These are phyloP conservation scores for Kwoniella sp. DNA, from an alignment of 768 basidiomycete genomes.

Conservation along the genomic window DNA sequence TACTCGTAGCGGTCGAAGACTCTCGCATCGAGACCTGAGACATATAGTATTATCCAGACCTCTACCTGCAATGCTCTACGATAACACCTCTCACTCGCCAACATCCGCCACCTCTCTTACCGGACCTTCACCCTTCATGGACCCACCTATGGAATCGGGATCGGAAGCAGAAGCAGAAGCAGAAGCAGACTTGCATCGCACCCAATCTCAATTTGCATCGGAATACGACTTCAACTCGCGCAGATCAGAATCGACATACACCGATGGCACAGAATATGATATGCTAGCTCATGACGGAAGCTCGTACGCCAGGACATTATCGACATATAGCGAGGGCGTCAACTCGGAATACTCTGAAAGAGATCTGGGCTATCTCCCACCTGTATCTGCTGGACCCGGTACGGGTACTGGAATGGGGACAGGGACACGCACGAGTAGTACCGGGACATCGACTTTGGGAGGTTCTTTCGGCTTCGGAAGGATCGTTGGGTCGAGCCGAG, in stretches of 20 bases:
- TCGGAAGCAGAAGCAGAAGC: neutral
- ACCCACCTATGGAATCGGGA: neutral
- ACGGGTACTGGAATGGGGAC: neutral
- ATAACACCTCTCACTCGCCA: neutral
- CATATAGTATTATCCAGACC: slow-evolving; percentile 5
- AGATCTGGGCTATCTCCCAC: slow-evolving; percentile 6
- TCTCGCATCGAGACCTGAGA: slow-evolving; percentile 16
- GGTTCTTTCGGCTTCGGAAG: neutral
- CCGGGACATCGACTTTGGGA: neutral
- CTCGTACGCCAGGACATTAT: slow-evolving; percentile 21
- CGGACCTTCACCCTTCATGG: neutral
- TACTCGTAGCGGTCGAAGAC: neutral
- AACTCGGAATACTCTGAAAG: slow-evolving; percentile 24
- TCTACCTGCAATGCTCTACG: neutral
- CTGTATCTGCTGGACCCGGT: neutral
- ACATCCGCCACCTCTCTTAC: neutral
- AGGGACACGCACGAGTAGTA: neutral
- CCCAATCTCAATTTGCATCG: neutral
- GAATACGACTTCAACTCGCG: slow-evolving; percentile 1
- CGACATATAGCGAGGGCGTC: slow-evolving; percentile 24
- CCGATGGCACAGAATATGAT: slow-evolving; percentile 30
- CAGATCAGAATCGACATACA: slow-evolving; percentile 19
- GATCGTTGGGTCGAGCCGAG: neutral
- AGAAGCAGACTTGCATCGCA: neutral
- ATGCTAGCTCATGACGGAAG: slow-evolving; percentile 28